These are phyloP conservation scores for Neurospora discreta DNA, from an alignment of 495 filamentous ascomycete genomes.

Conservation along the genomic window DNA sequence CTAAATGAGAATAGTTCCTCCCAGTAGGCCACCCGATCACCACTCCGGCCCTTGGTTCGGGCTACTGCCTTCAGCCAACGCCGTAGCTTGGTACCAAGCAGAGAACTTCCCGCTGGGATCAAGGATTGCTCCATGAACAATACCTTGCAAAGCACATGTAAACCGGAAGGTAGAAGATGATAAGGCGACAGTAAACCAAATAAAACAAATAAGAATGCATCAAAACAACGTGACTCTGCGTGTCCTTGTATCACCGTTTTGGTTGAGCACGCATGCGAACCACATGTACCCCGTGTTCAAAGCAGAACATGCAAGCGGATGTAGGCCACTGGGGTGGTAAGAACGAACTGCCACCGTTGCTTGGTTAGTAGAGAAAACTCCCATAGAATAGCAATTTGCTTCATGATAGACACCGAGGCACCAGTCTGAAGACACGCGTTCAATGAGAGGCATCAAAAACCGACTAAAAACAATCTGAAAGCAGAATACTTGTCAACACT, in stretches of 20 bases:
- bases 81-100: background rate
- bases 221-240: background rate
- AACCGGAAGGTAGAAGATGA: background rate
- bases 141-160: background rate
- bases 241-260: background rate
- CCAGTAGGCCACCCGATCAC: background rate
- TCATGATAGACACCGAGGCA: background rate
- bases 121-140: background rate
- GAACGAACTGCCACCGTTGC: background rate
- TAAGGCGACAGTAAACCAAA: background rate
- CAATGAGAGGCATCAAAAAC: background rate
- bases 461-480: background rate
- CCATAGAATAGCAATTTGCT: background rate
- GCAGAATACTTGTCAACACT: background rate
- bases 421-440: background rate
- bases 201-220: background rate
- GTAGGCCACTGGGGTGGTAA: background rate
- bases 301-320: background rate
- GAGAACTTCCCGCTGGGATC: background rate
- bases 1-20: background rate
- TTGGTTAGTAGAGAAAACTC: background rate
- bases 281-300: background rate
- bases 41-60: background rate
- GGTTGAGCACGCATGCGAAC: background rate
- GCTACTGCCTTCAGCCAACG: background rate